Evolutionary conservation across 1,284 basidiomycete genomes (phyloP).

Genomic region (Sphaerobolus stellatus): DNA sequence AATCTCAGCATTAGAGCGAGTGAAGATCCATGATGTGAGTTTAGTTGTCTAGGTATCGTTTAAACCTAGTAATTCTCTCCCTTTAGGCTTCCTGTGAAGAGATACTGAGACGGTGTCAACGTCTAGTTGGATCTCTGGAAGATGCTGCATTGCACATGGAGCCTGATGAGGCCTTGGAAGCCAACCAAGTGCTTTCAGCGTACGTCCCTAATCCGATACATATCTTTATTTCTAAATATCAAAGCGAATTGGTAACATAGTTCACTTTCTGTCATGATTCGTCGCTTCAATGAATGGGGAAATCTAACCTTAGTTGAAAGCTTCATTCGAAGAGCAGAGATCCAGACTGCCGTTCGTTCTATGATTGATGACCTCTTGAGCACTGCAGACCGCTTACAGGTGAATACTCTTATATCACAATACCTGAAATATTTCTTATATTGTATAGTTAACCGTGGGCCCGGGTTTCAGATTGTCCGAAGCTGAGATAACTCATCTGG

Average conservation of each 20-base stretch:
- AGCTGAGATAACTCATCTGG: not conserved
- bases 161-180: not conserved
- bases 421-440: not conserved
- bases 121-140: not conserved
- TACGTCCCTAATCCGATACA: not conserved
- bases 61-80: not conserved
- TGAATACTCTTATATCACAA: not conserved
- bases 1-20: not conserved
- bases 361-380: not conserved
- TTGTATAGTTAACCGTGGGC: not conserved
- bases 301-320: not conserved
- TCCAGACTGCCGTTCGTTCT: not conserved
- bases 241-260: not conserved
- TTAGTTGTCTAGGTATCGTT: not conserved
- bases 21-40: not conserved
- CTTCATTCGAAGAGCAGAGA: not conserved
- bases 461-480: not conserved
- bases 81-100: constrained; percentile 1
- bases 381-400: not conserved
- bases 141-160: not conserved
- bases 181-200: not conserved
- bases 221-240: not conserved
- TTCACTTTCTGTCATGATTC: not conserved
- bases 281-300: not conserved
- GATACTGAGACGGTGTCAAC: not conserved